Conservation (phyloP, 352 stramenopile genomes). For the Globisporangium nagaii region DNA sequence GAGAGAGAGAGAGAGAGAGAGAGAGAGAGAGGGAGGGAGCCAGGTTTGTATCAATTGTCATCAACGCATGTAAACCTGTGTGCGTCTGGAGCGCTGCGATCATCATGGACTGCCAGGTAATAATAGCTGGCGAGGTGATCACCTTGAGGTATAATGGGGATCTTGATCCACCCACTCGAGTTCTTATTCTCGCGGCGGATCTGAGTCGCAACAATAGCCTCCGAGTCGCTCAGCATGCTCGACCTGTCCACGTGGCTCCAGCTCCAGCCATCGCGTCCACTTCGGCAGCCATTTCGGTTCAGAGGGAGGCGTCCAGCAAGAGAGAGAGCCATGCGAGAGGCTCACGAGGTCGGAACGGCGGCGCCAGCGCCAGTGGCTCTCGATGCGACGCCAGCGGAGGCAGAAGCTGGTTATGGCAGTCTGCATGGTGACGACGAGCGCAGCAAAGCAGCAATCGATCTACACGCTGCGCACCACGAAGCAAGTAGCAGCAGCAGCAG, state of each 20-base stretch:
- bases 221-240: too few relatives aligned
- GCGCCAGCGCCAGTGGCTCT: not conserved
- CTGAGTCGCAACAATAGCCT: conserved; percentile 1
- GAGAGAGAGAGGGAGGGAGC: too few relatives aligned
- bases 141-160: too few relatives aligned
- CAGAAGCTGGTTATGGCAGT: not conserved
- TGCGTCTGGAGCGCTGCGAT: too few relatives aligned
- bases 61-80: too few relatives aligned
- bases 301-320: not conserved
- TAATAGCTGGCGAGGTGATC: conserved; percentile 2
- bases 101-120: too few relatives aligned
- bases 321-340: not conserved
- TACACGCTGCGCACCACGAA: not conserved
- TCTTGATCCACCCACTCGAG: too few relatives aligned
- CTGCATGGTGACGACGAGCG: not conserved
- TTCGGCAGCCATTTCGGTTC: conserved; percentile 1
- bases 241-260: too few relatives aligned
- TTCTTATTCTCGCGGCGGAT: not conserved
- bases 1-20: too few relatives aligned
- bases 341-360: not conserved
- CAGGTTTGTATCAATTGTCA: too few relatives aligned
- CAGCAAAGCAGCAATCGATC: not conserved
- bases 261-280: not conserved
- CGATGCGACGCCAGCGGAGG: not conserved
- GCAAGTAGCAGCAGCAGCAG: not conserved